Evolutionary conservation across 2,329 filamentous ascomycete genomes (phyloP).

Genomic region (Conoideocrella luteorostrata): DNA sequence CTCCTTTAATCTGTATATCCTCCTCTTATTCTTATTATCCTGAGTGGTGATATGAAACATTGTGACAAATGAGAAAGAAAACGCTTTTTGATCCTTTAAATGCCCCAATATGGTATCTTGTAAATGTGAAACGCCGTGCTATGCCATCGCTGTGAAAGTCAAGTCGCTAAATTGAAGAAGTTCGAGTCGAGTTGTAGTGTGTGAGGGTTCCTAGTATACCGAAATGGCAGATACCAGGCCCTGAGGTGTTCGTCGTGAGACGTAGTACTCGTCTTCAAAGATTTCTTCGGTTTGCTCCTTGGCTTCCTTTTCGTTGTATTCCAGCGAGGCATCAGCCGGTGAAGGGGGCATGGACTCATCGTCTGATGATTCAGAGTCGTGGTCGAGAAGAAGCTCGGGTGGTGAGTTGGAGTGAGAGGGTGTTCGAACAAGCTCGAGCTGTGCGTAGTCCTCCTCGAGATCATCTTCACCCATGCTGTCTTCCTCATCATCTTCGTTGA

Average conservation of each 20-base stretch:
- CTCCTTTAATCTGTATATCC: neutral
- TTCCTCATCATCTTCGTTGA: conserved; percentile 33
- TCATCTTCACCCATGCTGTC: conserved; percentile 35
- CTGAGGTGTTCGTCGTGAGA: conserved; percentile 44
- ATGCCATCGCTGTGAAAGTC: conserved; percentile 19
- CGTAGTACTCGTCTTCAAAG: conserved; percentile 48
- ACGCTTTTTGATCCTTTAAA: conserved; percentile 12
- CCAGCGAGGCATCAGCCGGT: conserved; percentile 51
- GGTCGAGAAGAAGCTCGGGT: conserved; percentile 62
- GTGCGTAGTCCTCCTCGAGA: conserved; percentile 58
- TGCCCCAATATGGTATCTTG: conserved; percentile 22
- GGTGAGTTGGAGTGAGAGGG: conserved; percentile 59
- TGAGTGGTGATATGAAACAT: conserved; percentile 13
- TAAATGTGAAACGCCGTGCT: conserved; percentile 20
- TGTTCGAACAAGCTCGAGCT: conserved; percentile 62
- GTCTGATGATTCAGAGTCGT: conserved; percentile 61
- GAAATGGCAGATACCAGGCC: conserved; percentile 49
- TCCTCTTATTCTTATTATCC: conserved; percentile 8
- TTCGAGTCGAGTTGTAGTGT: neutral
- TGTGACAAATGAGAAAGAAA: conserved; percentile 8
- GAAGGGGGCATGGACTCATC: conserved; percentile 75
- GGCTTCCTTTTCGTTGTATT: conserved; percentile 53
- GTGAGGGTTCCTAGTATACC: conserved; percentile 40
- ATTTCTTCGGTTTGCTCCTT: conserved; percentile 38
- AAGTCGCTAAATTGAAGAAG: conserved; percentile 8